Evolutionary conservation across 441 rosid genomes (phyloP).

Genomic region (Croton laevigatus): DNA sequence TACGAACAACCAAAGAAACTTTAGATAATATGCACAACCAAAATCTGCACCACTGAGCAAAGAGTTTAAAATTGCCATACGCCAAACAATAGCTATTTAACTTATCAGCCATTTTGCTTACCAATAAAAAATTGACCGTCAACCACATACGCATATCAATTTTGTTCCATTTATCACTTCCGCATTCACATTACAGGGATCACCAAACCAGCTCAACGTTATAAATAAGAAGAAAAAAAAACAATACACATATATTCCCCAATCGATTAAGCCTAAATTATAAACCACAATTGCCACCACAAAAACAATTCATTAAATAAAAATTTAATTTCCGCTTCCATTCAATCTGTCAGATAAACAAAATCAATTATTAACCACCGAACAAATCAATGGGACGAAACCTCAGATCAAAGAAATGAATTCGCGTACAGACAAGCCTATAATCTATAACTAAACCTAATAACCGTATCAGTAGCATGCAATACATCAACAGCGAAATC

Average conservation of each 20-base stretch:
- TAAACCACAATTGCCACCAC: background rate
- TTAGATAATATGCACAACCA: background rate
- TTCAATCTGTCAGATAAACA: background rate
- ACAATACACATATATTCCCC: background rate
- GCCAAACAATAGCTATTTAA: background rate
- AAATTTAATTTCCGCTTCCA: slow-evolving; percentile 8
- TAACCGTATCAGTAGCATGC: slow-evolving; percentile 23
- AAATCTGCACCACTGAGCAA: slow-evolving; percentile 3
- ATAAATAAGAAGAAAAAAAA: background rate
- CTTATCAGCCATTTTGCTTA: background rate
- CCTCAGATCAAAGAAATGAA: slow-evolving; percentile 11
- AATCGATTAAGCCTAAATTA: slow-evolving; percentile 2
- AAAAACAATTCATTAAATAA: slow-evolving; percentile 23
- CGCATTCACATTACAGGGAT: slow-evolving; percentile 3
- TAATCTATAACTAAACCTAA: background rate
- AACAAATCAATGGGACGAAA: background rate
- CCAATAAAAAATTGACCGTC: background rate
- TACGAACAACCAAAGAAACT: background rate
- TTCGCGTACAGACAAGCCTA: background rate
- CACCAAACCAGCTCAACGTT: background rate
- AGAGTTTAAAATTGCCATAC: background rate
- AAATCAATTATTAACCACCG: background rate
- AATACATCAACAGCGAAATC: background rate
- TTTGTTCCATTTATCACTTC: background rate
- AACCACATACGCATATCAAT: background rate